Evolutionary conservation across 345 rosid species (phyloP).

Genomic region (Syzygium aqueum): DNA sequence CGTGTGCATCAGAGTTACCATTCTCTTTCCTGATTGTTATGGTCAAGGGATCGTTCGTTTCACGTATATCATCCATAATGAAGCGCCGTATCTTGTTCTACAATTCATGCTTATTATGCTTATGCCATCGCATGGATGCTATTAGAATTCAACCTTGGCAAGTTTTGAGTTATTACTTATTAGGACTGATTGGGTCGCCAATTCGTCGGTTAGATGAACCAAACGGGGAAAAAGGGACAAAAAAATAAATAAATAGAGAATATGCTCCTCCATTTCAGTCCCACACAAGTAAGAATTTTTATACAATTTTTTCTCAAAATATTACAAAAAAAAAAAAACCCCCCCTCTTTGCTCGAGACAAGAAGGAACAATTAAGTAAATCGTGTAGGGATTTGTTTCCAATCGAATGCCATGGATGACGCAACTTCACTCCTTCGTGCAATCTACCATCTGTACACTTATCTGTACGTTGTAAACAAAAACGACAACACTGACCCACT

Average conservation of each 20-base stretch:
- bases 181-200: background rate
- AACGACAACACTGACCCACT: background rate
- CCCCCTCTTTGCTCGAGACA: background rate
- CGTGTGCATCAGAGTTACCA: background rate
- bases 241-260: background rate
- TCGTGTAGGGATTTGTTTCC: background rate
- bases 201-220: background rate
- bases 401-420: background rate
- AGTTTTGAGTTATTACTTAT: background rate
- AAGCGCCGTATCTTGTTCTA: background rate
- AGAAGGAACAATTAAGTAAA: background rate
- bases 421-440: background rate
- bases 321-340: accelerated
- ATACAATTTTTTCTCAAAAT: background rate
- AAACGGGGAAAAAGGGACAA: background rate
- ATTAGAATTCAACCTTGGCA: background rate
- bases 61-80: background rate
- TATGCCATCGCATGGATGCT: background rate
- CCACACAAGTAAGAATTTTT: background rate
- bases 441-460: background rate
- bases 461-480: background rate
- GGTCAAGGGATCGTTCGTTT: background rate
- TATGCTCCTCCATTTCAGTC: background rate
- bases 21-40: background rate
- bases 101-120: background rate